Conservation (phyloP, 129 eudicot species). For the Logfia minima region DNA sequence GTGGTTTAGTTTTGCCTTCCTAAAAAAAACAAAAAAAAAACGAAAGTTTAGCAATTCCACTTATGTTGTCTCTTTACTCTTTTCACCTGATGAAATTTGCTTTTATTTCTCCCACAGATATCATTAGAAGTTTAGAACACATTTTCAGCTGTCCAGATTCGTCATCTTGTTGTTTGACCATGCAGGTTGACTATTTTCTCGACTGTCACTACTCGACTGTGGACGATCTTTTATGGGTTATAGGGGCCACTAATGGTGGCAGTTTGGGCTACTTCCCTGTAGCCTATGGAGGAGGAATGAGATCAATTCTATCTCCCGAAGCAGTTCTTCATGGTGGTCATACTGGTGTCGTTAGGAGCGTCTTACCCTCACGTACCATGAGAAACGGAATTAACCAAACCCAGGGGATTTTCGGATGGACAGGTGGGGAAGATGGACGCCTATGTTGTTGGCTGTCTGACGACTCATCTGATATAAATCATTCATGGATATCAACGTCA, state of each 20-base stretch:
- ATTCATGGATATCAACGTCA: slow-evolving; percentile 67
- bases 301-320: slow-evolving; percentile 63
- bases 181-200: slow-evolving; percentile 94
- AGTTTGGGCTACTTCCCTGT: slow-evolving; percentile 91
- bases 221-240: slow-evolving; percentile 71
- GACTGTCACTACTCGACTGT: slow-evolving; percentile 79
- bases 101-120: too few species aligned
- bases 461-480: slow-evolving; percentile 40
- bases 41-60: too few species aligned
- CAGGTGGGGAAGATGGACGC: slow-evolving; percentile 96
- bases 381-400: slow-evolving; percentile 37
- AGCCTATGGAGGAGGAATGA: slow-evolving; percentile 36
- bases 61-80: too few species aligned
- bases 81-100: too few species aligned
- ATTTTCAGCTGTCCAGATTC: background rate
- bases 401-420: slow-evolving; percentile 86
- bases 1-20: too few species aligned
- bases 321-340: slow-evolving; percentile 94
- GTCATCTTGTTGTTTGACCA: slow-evolving; percentile 2
- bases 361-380: slow-evolving; percentile 50
- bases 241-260: slow-evolving; percentile 90
- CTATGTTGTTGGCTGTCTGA: slow-evolving; percentile 94
- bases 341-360: slow-evolving; percentile 70
- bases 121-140: background rate
- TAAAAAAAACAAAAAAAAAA: too few species aligned